phyloP scores from a whole-genome alignment of 257 asterid genomes.

The Gardenia jasminoides region DNA sequence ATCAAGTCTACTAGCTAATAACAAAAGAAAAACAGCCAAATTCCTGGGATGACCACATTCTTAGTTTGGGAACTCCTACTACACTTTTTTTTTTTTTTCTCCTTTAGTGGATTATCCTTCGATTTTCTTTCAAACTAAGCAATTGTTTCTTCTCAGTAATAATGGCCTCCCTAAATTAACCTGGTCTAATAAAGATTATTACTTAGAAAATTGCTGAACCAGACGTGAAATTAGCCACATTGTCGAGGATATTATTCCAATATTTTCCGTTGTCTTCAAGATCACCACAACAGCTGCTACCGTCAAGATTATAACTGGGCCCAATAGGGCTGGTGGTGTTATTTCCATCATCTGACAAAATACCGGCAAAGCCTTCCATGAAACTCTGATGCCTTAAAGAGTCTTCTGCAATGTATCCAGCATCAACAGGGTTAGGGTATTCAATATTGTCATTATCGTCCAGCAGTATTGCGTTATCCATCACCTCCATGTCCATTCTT shows the following conservation, averaged over 20 bases:
- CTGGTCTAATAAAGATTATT: not conserved
- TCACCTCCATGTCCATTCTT: not conserved
- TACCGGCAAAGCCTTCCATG: not conserved
- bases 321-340: not conserved
- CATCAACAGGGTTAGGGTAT: not conserved
- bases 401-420: not conserved
- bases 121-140: not conserved
- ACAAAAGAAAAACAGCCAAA: not conserved
- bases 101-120: not conserved
- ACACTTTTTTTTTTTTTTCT: too few relatives aligned
- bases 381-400: not conserved
- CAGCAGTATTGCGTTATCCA: not conserved
- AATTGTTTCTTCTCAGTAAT: not conserved
- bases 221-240: not conserved
- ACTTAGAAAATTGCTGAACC: not conserved
- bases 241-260: constrained; percentile 14
- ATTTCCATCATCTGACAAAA: not conserved
- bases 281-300: not conserved
- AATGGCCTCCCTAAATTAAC: not conserved
- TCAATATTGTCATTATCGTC: not conserved
- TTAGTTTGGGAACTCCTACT: not conserved
- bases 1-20: not conserved
- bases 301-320: not conserved
- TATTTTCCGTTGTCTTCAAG: constrained; percentile 12
- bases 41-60: not conserved